Evolutionary conservation across 2,329 filamentous ascomycete genomes (phyloP).

Genomic region (Malbranchea zuffiana): DNA sequence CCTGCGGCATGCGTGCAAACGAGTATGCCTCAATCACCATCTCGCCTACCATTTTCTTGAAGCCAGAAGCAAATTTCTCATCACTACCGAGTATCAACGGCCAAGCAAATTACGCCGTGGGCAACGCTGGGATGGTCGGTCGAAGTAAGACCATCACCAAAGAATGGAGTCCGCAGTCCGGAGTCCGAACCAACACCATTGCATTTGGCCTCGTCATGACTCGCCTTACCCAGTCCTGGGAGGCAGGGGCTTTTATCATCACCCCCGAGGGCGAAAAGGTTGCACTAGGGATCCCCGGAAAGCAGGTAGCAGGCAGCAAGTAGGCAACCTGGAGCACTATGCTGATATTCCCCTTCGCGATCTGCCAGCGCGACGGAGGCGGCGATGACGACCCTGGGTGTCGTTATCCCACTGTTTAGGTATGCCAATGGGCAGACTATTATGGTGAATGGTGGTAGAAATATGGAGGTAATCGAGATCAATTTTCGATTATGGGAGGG

Average conservation of each 20-base stretch:
- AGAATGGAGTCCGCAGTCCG: slow-evolving; percentile 78
- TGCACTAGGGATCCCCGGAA: slow-evolving; percentile 59
- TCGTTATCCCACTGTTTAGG: slow-evolving; percentile 69
- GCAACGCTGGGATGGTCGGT: slow-evolving; percentile 72
- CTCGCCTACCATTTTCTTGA: not conserved
- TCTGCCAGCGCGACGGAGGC: slow-evolving; percentile 71
- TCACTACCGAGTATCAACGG: slow-evolving; percentile 35
- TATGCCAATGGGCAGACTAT: slow-evolving; percentile 84
- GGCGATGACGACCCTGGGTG: slow-evolving; percentile 62
- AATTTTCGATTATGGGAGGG: too few relatives aligned
- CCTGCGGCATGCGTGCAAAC: slow-evolving; percentile 73
- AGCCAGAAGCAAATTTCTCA: slow-evolving; percentile 1
- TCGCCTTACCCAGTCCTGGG: slow-evolving; percentile 71
- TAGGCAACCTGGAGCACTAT: slow-evolving; percentile 31
- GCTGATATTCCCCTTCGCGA: slow-evolving; percentile 69
- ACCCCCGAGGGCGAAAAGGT: slow-evolving; percentile 67
- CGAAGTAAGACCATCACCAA: slow-evolving; percentile 85
- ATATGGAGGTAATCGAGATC: slow-evolving; percentile 43
- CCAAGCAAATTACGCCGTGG: slow-evolving; percentile 80
- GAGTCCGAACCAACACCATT: slow-evolving; percentile 71
- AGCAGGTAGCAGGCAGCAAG: slow-evolving; percentile 35
- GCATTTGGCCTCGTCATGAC: slow-evolving; percentile 77
- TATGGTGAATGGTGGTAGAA: slow-evolving; percentile 67
- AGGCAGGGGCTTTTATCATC: slow-evolving; percentile 67
- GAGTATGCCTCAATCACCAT: slow-evolving; percentile 34